Conservation (phyloP, 176 grass and related monocot genomes). For the Oryza coarctata region DNA sequence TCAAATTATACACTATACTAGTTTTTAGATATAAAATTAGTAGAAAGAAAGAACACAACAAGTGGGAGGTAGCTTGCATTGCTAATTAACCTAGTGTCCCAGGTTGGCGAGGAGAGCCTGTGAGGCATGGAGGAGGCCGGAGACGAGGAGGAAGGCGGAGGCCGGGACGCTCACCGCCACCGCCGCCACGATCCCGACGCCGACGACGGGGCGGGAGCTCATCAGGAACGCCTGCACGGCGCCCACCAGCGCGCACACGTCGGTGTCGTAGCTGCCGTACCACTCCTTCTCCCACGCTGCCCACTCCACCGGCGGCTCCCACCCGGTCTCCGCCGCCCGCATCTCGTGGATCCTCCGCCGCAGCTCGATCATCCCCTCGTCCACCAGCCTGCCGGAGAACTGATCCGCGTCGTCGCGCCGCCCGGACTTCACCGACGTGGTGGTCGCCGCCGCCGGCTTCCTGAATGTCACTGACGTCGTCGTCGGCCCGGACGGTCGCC, state of each 20-base stretch:
- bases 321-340: conserved; percentile 42
- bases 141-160: conserved; percentile 28
- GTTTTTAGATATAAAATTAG: too few relatives aligned
- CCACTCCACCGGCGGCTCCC: conserved; percentile 47
- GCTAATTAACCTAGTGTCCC: neutral
- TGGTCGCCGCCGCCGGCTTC: too few relatives aligned
- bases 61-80: too few relatives aligned
- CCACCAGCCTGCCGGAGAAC: conserved; percentile 16
- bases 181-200: conserved; percentile 37
- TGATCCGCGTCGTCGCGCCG: conserved; percentile 23
- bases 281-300: conserved; percentile 61
- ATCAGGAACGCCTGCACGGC: conserved; percentile 49
- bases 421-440: neutral
- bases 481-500: neutral
- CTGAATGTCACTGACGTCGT: neutral
- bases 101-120: neutral
- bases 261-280: conserved; percentile 47
- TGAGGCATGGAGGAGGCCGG: neutral
- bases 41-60: too few relatives aligned
- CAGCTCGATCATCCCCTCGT: conserved; percentile 53
- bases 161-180: conserved; percentile 44
- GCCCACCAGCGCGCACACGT: conserved; percentile 45
- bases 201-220: conserved; percentile 43
- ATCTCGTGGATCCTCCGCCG: conserved; percentile 54
- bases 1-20: too few relatives aligned